Base-by-base conservation (phyloP, 2,329 filamentous ascomycete species). In the Metarhizium humberi region DNA sequence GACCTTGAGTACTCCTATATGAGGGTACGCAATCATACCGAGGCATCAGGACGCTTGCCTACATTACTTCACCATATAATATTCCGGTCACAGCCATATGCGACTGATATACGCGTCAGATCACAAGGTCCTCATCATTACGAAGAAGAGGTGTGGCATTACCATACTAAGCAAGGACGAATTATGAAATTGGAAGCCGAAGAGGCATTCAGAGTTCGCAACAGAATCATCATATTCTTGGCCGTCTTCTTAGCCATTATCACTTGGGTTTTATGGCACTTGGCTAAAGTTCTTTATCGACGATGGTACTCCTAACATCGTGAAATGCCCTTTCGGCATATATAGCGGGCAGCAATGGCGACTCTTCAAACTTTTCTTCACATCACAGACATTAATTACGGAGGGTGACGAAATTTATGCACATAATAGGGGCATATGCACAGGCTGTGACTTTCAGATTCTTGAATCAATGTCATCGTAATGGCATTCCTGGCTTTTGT, bases 161-260 rank as follows among this genome's bases (percentile, higher is more conserved):
- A 81, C 59, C 79, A 80, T 67, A 76, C 73, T 59, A 78, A 80
- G 65, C 79, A 83, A 68, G 73, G 78, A 57, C 82, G 84, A 65
- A 71, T 88, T 53, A 76, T 85, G 63, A 78, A 72, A 64, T 72
- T 84, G 73, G 81, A 88, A 66, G 75, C 84, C 16, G 75, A 74
- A 3, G 83, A 87, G 63, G 85, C 85, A 3, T 82, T 88, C 59
- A 77, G 79, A 64, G 73, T 86, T 65, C 75, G 81, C 29, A 70
- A 73, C 11, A 71, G 71, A 20, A 76, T 87, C n/a, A 69, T 86
- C 29, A 64, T 77, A 4, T 71, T 68, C 2, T 64, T 87, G 62
- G 71, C 70, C 8, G 63, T 75, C 18, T 36, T 58, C n/a, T 51
- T 55, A 16, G 57, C 53, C 13, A 55, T 60, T 7, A 57, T 46